Evolutionary conservation across 2,329 filamentous ascomycete genomes (phyloP).

Genomic region (Tolypocladium tropicale): DNA sequence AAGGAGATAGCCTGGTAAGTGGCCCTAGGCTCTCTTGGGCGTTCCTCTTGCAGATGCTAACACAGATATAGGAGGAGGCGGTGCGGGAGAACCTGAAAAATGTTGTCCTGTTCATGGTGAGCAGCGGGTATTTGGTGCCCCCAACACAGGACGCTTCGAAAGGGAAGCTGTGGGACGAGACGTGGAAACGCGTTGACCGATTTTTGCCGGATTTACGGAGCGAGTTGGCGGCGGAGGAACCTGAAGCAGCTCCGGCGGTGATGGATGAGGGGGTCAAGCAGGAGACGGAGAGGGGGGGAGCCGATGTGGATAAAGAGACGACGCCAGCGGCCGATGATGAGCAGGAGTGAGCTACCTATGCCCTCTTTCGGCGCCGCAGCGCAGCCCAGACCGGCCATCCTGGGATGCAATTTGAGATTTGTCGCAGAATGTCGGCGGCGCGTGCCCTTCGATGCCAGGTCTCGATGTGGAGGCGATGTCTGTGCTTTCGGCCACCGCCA

Average conservation of each 20-base stretch:
- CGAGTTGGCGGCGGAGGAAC: slow-evolving; percentile 44
- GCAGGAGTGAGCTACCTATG: neutral
- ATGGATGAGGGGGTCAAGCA: neutral
- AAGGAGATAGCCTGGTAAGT: slow-evolving; percentile 77
- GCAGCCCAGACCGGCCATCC: neutral
- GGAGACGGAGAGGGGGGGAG: neutral
- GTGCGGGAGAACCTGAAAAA: slow-evolving; percentile 95
- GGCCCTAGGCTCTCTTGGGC: neutral
- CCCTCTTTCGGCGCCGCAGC: neutral
- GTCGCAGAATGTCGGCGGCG: neutral
- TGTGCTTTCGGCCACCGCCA: neutral
- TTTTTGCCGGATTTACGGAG: slow-evolving; percentile 51
- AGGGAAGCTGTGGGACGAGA: slow-evolving; percentile 50
- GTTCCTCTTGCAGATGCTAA: slow-evolving; percentile 3
- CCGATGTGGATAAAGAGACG: neutral
- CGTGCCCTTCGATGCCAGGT: neutral
- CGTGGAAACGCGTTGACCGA: slow-evolving; percentile 55
- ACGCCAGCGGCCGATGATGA: neutral
- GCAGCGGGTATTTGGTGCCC: slow-evolving; percentile 71
- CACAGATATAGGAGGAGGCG: slow-evolving; percentile 66
- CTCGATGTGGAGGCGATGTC: neutral
- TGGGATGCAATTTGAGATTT: neutral
- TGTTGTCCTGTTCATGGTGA: slow-evolving; percentile 88
- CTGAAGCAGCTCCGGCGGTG: slow-evolving; percentile 2
- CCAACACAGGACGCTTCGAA: slow-evolving; percentile 47